phyloP scores from a whole-genome alignment of 2,329 filamentous ascomycete genomes.

The Talaromyces sp. region DNA sequence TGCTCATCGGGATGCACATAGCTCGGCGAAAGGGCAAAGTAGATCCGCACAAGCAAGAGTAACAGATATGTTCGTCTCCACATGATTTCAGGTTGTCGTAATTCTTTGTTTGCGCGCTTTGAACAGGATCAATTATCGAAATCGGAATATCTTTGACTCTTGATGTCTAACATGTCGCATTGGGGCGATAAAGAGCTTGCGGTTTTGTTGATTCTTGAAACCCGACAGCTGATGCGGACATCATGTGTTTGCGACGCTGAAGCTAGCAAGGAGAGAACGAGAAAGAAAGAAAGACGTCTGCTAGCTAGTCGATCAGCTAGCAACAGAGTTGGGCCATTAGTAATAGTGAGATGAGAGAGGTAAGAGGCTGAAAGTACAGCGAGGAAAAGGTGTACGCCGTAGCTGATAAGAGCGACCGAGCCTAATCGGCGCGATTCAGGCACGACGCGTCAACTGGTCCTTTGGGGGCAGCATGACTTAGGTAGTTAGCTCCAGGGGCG shows the following conservation, averaged over 20 bases:
- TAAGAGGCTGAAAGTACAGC: not conserved
- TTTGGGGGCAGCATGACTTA: not conserved
- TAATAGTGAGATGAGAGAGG: not conserved
- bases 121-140: not conserved
- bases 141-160: not conserved
- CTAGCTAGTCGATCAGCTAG: not conserved
- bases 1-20: constrained; percentile 99
- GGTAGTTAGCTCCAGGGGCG: not conserved
- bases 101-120: not conserved
- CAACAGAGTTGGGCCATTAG: not conserved
- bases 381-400: not conserved
- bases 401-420: not conserved
- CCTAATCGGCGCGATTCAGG: constrained; percentile 7
- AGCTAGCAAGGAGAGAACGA: not conserved
- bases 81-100: constrained; percentile 54
- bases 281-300: not conserved
- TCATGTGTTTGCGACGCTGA: constrained; percentile 9
- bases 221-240: not conserved
- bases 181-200: not conserved
- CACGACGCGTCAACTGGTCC: constrained; percentile 11
- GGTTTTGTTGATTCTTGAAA: not conserved
- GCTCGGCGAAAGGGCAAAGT: constrained; percentile 90
- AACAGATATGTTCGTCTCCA: constrained; percentile 88
- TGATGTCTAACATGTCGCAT: constrained; percentile 9
- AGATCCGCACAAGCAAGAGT: constrained; percentile 81